Percentiles rank a stretch among this genome's conserved stretches.
These are phyloP conservation scores for Hypholoma fasciculare DNA, from an alignment of 768 basidiomycete species.

Conservation along the genomic window DNA sequence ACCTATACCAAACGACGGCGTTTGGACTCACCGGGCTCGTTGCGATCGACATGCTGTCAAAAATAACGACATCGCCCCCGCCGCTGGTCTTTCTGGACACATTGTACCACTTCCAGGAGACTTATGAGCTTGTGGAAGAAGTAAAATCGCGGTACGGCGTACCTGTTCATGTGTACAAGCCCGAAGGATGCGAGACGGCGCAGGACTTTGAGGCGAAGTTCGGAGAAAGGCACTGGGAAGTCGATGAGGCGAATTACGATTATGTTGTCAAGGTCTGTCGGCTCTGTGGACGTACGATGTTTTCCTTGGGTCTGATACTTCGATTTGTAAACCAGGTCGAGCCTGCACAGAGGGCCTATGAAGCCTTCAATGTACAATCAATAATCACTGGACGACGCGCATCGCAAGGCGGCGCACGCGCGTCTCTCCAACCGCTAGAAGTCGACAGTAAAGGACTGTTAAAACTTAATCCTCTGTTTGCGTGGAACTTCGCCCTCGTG, in stretches of 20 bases:
- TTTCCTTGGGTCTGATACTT: not conserved
- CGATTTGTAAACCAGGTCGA: conserved; percentile 63
- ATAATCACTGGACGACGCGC: conserved; percentile 95
- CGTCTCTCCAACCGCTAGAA: conserved; percentile 81
- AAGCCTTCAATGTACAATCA: conserved; percentile 71
- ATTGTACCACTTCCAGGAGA: conserved; percentile 93
- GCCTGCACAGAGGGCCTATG: conserved; percentile 87
- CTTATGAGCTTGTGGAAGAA: conserved; percentile 84
- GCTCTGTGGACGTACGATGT: not conserved
- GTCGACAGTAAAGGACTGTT: conserved; percentile 87
- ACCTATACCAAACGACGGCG: conserved; percentile 91
- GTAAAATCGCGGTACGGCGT: conserved; percentile 76
- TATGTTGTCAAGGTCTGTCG: conserved; percentile 81
- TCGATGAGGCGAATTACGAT: conserved; percentile 85
- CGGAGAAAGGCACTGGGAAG: conserved; percentile 86
- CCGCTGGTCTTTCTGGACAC: conserved; percentile 97
- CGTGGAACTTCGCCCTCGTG: conserved; percentile 84
- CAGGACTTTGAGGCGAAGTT: conserved; percentile 78
- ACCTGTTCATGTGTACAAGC: conserved; percentile 76
- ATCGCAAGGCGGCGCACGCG: conserved; percentile 91
- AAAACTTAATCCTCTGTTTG: conserved; percentile 92
- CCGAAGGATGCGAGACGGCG: conserved; percentile 64
- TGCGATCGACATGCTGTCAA: conserved; percentile 92
- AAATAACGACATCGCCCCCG: conserved; percentile 64
- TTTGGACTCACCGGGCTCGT: conserved; percentile 96